Conservation (phyloP, 1,139 yeast genomes). For the Petasospora fabianii region DNA sequence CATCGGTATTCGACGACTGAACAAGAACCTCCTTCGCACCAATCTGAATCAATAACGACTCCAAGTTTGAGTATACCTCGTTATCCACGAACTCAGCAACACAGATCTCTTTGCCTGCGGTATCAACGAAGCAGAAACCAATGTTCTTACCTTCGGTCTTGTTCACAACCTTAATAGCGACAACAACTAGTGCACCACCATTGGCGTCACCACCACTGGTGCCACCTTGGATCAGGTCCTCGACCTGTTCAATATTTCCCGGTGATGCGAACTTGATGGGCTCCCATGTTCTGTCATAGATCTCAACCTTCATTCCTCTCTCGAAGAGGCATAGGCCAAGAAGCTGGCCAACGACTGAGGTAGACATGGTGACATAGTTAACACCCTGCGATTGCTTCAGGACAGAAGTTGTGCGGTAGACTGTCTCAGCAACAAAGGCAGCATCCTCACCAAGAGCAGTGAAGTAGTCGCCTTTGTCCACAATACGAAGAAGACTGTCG, state of each 20-base stretch:
- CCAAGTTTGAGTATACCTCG: constrained; percentile 81
- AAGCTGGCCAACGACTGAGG: constrained; percentile 65
- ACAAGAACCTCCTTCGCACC: constrained; percentile 84
- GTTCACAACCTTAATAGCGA: constrained; percentile 59
- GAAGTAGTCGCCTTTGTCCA: constrained; percentile 77
- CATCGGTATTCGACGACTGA: constrained; percentile 45
- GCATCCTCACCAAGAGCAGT: constrained; percentile 78
- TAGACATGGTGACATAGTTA: constrained; percentile 73
- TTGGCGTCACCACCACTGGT: constrained; percentile 41
- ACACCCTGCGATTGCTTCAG: constrained; percentile 49
- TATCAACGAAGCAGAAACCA: constrained; percentile 81
- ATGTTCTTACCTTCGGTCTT: constrained; percentile 50
- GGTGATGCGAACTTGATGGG: constrained; percentile 73
- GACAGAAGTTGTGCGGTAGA: constrained; percentile 80
- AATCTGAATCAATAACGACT: constrained; percentile 77
- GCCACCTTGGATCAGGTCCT: constrained; percentile 48
- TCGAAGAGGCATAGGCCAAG: constrained; percentile 66
- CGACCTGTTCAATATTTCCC: constrained; percentile 83
- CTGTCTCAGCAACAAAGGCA: constrained; percentile 69
- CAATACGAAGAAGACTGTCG: constrained; percentile 53
- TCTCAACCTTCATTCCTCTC: constrained; percentile 71
- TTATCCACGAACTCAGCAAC: constrained; percentile 81
- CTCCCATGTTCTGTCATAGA: constrained; percentile 60
- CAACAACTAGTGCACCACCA: constrained; percentile 64
- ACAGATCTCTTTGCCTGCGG: constrained; percentile 62